Base-by-base conservation (phyloP, 2,329 filamentous ascomycete species). In the Fusarium incarnatum region DNA sequence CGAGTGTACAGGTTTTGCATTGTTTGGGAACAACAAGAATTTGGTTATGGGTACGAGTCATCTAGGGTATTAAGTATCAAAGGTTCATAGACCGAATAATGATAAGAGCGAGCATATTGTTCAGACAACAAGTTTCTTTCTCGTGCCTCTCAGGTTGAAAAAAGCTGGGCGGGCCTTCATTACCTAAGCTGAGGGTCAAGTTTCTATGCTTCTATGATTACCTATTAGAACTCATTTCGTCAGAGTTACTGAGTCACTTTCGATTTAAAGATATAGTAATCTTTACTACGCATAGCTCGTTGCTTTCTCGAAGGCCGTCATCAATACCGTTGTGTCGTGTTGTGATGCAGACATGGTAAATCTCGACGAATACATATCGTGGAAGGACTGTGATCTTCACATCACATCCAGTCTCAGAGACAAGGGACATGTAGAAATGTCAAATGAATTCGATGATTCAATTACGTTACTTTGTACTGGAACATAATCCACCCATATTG, bases 31-130 rank as follows among this genome's bases (percentile, higher is more conserved):
- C 32, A 46, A 56, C 27, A 27, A 18, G 55, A 37, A 46, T 34
- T 32, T 20, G n/a, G 13, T 23, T 9, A 25, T 6, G 15, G 11
- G 22, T 27, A 11, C 18, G 8, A 18, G 25, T 5, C 8, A n/a
- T 28, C 18, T 42, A 15, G 34, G 34, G 40, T 50, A 23, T 40
- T 25, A 23, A 28, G 3, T 34, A 10, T 25, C 10, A 37, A 32
- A 30, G 37, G 58, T 55, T 66, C 25, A 55, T 71, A 65, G 45
- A 55, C 34, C 59, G n/a, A 46, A 25, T 57, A 57, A 32, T 57
- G 32, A 50, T 15, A 53, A 34, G 16, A 23, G 10, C 40, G 28
- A 42, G 45, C 20, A 23, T 12, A 47, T 28, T 47, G 8, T 47
- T 13, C 25, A 42, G 16, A 40, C 23, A 40, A 9, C 28, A 28